Conservation (phyloP, 139 green algal genomes). For the Haematococcus lacustris region DNA sequence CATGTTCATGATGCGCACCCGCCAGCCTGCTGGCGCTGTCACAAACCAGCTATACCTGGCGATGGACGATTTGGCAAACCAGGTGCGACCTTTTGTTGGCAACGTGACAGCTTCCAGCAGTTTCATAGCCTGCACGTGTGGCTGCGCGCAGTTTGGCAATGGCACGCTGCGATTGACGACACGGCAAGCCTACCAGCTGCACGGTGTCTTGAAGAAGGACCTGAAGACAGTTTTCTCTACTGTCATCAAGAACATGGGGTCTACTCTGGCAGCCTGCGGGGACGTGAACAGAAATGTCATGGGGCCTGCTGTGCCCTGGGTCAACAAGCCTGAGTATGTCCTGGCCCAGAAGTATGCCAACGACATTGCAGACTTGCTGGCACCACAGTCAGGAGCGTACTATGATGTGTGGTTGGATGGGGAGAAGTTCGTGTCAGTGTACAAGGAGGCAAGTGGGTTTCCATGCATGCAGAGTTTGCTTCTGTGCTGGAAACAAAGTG, state of each 20-base stretch:
- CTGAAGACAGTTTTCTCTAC: slow-evolving; percentile 95
- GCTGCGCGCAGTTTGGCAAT: slow-evolving; percentile 81
- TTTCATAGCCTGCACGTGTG: not conserved
- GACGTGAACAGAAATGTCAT: slow-evolving; percentile 97
- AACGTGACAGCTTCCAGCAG: no score
- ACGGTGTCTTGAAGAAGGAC: slow-evolving; percentile 96
- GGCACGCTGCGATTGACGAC: slow-evolving; percentile 97
- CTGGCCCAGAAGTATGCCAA: slow-evolving; percentile 78
- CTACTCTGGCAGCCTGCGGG: slow-evolving; percentile 91
- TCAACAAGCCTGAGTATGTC: slow-evolving; percentile 79
- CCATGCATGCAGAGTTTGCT: not conserved
- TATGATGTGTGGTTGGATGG: slow-evolving; percentile 99
- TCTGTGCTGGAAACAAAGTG: no score
- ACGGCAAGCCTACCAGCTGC: slow-evolving; percentile 96
- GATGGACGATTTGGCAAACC: slow-evolving; percentile 97
- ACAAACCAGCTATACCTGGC: slow-evolving; percentile 93
- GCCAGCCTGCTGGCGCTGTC: slow-evolving; percentile 82
- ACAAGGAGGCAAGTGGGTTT: slow-evolving; percentile 69
- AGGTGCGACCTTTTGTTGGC: slow-evolving; percentile 64
- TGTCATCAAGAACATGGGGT: slow-evolving; percentile 98
- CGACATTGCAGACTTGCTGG: slow-evolving; percentile 69
- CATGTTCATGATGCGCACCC: slow-evolving; percentile 99
- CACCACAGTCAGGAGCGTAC: slow-evolving; percentile 90
- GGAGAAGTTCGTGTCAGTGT: slow-evolving; percentile 90
- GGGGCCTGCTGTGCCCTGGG: slow-evolving; percentile 68